phyloP scores from a whole-genome alignment of 1,284 basidiomycete species.

The Mixia osmundae region DNA sequence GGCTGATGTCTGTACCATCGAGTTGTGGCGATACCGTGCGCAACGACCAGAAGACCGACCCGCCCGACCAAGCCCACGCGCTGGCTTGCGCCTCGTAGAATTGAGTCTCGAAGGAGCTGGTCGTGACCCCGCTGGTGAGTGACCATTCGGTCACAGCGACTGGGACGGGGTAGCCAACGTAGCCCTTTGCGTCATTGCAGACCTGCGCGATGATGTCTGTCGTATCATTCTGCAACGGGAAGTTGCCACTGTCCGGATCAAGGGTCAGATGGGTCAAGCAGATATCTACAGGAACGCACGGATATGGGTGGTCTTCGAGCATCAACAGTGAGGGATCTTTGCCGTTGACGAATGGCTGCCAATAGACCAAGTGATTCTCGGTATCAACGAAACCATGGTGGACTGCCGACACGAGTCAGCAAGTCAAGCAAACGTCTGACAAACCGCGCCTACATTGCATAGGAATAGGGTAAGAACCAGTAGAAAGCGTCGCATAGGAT shows the following conservation, averaged over 20 bases:
- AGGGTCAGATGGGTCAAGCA: too few relatives aligned
- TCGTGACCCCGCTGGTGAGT: background rate
- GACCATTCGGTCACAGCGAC: slow-evolving; percentile 17
- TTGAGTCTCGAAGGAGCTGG: slow-evolving; percentile 13
- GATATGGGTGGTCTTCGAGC: slow-evolving; percentile 18
- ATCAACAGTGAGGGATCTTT: slow-evolving; percentile 16
- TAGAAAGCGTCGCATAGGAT: slow-evolving; percentile 3
- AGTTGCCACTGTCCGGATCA: too few relatives aligned
- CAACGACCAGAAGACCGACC: slow-evolving; percentile 8
- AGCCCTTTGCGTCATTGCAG: slow-evolving; percentile 14
- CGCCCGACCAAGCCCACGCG: slow-evolving; percentile 13
- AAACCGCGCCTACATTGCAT: slow-evolving; percentile 1
- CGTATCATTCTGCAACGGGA: background rate
- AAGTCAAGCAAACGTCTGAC: background rate
- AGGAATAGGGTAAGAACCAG: slow-evolving; percentile 1
- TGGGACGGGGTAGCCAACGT: slow-evolving; percentile 16
- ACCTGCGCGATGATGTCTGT: slow-evolving; percentile 12
- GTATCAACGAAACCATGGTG: slow-evolving; percentile 1
- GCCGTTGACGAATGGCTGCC: slow-evolving; percentile 11
- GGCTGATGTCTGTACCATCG: too few relatives aligned
- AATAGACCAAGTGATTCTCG: slow-evolving; percentile 4
- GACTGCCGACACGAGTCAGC: background rate
- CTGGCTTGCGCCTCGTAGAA: slow-evolving; percentile 17
- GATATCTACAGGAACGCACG: too few relatives aligned
- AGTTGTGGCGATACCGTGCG: too few relatives aligned